phyloP scores from a whole-genome alignment of 108 stramenopile species.

The Chaetoceros tenuissimus region DNA sequence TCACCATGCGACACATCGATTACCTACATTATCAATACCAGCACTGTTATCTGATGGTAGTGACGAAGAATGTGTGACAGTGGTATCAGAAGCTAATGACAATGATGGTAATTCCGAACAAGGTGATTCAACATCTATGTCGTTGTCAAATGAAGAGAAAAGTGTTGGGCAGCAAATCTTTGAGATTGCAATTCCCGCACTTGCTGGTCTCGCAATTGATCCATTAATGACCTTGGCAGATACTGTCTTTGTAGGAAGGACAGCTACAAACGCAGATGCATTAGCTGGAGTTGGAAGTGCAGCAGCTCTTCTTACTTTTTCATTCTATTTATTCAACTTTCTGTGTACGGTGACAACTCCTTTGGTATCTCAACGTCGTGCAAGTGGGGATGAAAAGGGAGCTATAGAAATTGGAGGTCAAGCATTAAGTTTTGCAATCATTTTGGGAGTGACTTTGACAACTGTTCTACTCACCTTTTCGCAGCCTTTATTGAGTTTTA shows the following conservation, averaged over 20 bases:
- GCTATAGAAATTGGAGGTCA: slow-evolving; percentile 67
- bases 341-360: slow-evolving; percentile 80
- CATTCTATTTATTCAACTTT: slow-evolving; percentile 79
- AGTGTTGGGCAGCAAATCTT: too few species aligned
- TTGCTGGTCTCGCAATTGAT: slow-evolving; percentile 66
- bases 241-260: slow-evolving; percentile 75
- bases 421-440: slow-evolving; percentile 57
- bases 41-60: too few species aligned
- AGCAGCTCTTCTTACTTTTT: slow-evolving; percentile 65
- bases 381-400: slow-evolving; percentile 36
- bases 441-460: slow-evolving; percentile 36
- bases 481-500: slow-evolving; percentile 46
- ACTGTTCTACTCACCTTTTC: slow-evolving; percentile 23
- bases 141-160: too few species aligned
- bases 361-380: slow-evolving; percentile 48
- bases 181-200: slow-evolving; percentile 66
- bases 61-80: too few species aligned
- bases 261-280: slow-evolving; percentile 42
- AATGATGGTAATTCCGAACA: too few species aligned
- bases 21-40: too few species aligned
- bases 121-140: too few species aligned
- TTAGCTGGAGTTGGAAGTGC: slow-evolving; percentile 77
- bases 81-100: too few species aligned
- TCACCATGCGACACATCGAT: too few species aligned
- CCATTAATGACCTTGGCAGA: slow-evolving; percentile 80